Percentiles rank a stretch among this genome's conserved stretches.
Evolutionary conservation across 805 yeast species (phyloP).

Genomic region (Schizosaccharomyces japonicus): DNA sequence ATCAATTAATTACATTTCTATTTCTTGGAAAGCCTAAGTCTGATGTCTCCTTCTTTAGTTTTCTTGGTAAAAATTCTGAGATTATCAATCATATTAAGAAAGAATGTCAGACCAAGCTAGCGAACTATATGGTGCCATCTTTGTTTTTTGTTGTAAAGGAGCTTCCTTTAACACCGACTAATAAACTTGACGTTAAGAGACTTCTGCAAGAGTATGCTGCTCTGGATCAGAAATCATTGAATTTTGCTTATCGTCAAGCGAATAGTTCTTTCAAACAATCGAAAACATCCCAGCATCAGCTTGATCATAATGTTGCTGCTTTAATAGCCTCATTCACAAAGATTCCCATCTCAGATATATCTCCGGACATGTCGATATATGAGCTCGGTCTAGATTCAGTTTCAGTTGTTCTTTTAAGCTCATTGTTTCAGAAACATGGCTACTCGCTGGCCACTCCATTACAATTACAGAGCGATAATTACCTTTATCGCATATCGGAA

Average conservation of each 20-base stretch:
- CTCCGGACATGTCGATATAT: conserved; percentile 8
- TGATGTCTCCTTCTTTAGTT: conserved; percentile 4
- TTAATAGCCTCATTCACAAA: conserved; percentile 2
- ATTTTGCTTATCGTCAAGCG: background rate
- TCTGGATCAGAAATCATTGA: conserved; percentile 3
- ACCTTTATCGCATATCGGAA: too few relatives aligned
- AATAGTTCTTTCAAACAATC: background rate
- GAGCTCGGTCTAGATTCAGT: conserved; percentile 13
- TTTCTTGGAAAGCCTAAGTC: background rate
- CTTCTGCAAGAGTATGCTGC: conserved; percentile 6
- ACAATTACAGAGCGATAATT: too few relatives aligned
- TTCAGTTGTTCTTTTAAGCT: conserved; percentile 9
- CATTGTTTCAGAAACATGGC: conserved; percentile 6
- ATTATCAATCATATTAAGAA: background rate
- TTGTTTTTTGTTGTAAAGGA: conserved; percentile 8
- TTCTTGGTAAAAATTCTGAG: background rate
- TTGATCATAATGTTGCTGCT: conserved; percentile 4
- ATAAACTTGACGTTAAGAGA: conserved; percentile 11
- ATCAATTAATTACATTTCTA: conserved; percentile 11
- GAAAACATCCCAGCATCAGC: conserved; percentile 5
- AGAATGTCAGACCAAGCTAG: conserved; percentile 6
- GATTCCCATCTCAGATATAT: background rate
- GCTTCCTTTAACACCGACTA: conserved; percentile 12
- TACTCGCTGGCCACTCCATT: conserved; percentile 3
- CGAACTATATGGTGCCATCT: conserved; percentile 13